Base-by-base conservation (phyloP, 2,329 filamentous ascomycete genomes). In the Ambrosiella cleistominuta region DNA sequence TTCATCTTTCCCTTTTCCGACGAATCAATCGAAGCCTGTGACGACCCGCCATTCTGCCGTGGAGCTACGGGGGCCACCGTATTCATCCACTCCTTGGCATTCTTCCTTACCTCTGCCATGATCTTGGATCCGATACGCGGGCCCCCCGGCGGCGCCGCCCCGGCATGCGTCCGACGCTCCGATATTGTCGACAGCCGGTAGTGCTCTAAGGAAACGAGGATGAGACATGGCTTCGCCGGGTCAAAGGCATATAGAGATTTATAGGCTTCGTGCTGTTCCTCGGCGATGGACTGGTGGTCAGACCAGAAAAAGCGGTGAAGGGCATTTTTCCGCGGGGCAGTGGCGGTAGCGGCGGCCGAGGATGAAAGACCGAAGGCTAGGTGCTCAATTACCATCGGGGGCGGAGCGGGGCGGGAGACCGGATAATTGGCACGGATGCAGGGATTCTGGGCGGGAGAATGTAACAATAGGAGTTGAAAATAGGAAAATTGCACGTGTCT, bases 231-330 rank as follows among this genome's bases (percentile, higher is more conserved):
- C 38, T 42, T 54, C 3, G 15, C n/a, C 13, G n/a, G n/a, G 17
- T 42, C 52, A 44, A 54, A 54, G 7, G 52, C 27, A 42, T 54
- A 54, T n/a, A 54, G 9, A 8, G 52, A 54, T 8, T 54, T 42
- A 15, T 54, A 54, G 8, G 47, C 47, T 9, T 51, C 47, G 1
- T 35, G 47, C 27, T 51, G 17, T 11, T 51, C 47, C 19, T n/a
- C 17, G 5, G 17, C 47, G 17, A 35, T 15, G 8, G 17, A 11
- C 27, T 9, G n/a, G 17, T 51, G 47, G 12, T 51, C 47, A n/a
- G 17, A 35, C 47, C 47, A 51, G 35, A 51, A 51, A 19, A 51
- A 51, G 11, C 47, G 17, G 35, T 51, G 47, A 1, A 51, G 35
- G 15, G 47, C 47, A 35, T 27, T 51, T 35, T 36, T 36, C 9